Percentiles rank a stretch among this genome's conserved stretches.
These are phyloP conservation scores for Abelmoschus esculentus DNA, from an alignment of 345 rosid genomes.

Conservation along the genomic window DNA sequence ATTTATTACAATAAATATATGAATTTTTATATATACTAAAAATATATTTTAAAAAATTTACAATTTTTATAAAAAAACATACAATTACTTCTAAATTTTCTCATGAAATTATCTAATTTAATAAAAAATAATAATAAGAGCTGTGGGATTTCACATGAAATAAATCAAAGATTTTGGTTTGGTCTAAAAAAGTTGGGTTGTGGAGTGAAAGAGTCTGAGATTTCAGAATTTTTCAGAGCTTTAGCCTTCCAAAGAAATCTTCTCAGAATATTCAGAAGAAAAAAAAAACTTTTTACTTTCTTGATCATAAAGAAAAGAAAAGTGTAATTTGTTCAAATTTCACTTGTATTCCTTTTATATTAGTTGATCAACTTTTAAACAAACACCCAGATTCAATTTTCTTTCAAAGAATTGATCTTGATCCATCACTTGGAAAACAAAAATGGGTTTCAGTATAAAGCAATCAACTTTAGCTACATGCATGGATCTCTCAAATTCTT, in stretches of 20 bases:
- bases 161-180: not conserved
- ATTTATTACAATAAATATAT: too few relatives aligned
- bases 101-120: too few relatives aligned
- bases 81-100: too few relatives aligned
- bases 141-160: not conserved
- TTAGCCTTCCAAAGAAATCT: not conserved
- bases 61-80: too few relatives aligned
- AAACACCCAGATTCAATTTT: not conserved
- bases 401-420: not conserved
- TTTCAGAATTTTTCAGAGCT: not conserved
- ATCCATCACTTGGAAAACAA: not conserved
- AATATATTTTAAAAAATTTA: too few relatives aligned
- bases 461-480: constrained; percentile 27
- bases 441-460: constrained; percentile 38
- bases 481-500: constrained; percentile 36
- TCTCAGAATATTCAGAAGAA: not conserved
- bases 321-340: not conserved
- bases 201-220: not conserved
- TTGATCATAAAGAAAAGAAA: too few relatives aligned
- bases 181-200: not conserved
- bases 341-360: too few relatives aligned
- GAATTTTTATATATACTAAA: too few relatives aligned
- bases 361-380: not conserved
- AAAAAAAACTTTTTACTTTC: too few relatives aligned
- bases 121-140: not conserved